Percentiles rank a stretch among this genome's conserved stretches.
Conservation (phyloP, 208 protist species). For the Histomonas meleagridis region DNA sequence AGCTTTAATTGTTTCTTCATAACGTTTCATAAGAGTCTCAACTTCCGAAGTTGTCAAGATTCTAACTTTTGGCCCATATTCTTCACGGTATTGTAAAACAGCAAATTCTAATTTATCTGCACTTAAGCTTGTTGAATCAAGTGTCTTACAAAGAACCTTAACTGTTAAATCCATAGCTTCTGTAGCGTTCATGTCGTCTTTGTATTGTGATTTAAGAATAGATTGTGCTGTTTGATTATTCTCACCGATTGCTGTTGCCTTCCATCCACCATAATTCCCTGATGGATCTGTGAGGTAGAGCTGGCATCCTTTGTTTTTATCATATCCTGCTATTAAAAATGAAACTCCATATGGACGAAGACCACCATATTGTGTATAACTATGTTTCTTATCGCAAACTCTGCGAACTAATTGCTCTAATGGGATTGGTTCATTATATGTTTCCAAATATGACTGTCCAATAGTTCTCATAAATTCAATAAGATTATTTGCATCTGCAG, state of each 20-base stretch:
- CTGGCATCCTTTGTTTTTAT: not conserved
- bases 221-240: not conserved
- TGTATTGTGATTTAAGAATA: not conserved
- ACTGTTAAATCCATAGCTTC: not conserved
- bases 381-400: not conserved
- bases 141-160: not conserved
- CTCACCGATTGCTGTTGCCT: not conserved
- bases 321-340: not conserved
- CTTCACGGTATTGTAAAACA: too few species aligned
- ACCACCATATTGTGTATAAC: not conserved
- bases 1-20: too few species aligned
- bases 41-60: too few species aligned
- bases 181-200: not conserved
- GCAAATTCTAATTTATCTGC: not conserved
- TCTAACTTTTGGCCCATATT: too few species aligned
- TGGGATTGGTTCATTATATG: not conserved
- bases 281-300: not conserved
- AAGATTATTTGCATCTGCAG: not conserved
- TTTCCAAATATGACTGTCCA: not conserved
- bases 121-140: not conserved
- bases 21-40: too few species aligned
- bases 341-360: not conserved
- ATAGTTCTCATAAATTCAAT: not conserved
- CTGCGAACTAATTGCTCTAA: not conserved
- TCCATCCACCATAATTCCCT: not conserved